These are phyloP conservation scores for Dictyophora rubrovolvata DNA, from an alignment of 768 basidiomycete genomes.

Conservation along the genomic window DNA sequence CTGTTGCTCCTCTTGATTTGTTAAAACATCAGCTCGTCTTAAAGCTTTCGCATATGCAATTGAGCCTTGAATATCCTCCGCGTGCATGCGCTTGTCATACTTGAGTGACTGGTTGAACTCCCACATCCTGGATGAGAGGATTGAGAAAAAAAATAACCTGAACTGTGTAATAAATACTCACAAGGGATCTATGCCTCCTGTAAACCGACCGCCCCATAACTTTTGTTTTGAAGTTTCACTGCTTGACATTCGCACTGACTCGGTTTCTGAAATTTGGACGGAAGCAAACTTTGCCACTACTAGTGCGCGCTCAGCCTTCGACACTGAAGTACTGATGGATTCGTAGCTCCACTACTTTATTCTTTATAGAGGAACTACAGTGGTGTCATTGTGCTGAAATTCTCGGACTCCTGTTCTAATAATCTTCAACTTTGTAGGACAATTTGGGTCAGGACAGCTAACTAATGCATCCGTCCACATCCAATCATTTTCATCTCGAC, in stretches of 20 bases:
- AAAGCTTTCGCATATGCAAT: conserved; percentile 93
- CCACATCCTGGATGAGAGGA: conserved; percentile 68
- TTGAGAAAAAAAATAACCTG: conserved; percentile 11
- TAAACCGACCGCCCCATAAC: conserved; percentile 84
- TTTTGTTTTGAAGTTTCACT: conserved; percentile 53
- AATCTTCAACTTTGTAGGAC: conserved; percentile 46
- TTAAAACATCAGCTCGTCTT: conserved; percentile 70
- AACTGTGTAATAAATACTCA: conserved; percentile 28
- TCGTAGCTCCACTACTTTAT: neutral
- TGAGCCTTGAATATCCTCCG: conserved; percentile 84
- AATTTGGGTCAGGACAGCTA: conserved; percentile 60
- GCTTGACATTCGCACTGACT: conserved; percentile 18
- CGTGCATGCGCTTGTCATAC: conserved; percentile 92
- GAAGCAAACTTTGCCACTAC: conserved; percentile 2
- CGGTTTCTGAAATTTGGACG: neutral
- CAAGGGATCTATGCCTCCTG: conserved; percentile 83
- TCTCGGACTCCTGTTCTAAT: conserved; percentile 37
- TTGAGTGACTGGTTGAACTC: conserved; percentile 93
- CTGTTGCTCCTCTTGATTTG: conserved; percentile 57
- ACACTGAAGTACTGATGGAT: neutral
- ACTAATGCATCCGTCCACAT: conserved; percentile 57
- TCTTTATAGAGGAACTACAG: conserved; percentile 30
- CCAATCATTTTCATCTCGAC: conserved; percentile 49
- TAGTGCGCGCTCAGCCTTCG: neutral
- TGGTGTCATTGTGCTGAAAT: conserved; percentile 47